Percentiles rank a stretch among this genome's conserved stretches.
phyloP scores from a whole-genome alignment of 2,329 filamentous ascomycete species.

The Microsporum audouinii region DNA sequence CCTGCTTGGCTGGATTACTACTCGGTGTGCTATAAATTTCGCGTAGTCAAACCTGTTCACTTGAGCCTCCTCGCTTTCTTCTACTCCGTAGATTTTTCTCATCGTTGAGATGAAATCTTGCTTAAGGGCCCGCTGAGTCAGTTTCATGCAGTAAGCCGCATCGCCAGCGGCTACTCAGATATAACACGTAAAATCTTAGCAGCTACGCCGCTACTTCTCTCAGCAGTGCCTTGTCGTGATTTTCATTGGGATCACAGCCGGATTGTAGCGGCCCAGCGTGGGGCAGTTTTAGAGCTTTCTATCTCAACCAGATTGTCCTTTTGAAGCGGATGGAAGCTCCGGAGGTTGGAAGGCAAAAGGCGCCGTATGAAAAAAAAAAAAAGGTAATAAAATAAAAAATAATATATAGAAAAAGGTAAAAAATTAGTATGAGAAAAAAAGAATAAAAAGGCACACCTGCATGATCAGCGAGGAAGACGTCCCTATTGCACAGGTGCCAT shows the following conservation, averaged over 20 bases:
- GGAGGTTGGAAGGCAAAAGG: not conserved
- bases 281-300: not conserved
- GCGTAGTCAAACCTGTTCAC: not conserved
- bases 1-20: constrained; percentile 1
- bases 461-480: not conserved
- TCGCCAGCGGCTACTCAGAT: not conserved
- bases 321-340: not conserved
- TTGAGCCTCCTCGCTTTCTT: not conserved
- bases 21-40: not conserved
- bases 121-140: not conserved
- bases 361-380: not conserved
- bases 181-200: not conserved
- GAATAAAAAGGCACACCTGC: not conserved
- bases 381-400: not conserved
- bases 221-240: not conserved
- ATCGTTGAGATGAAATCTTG: not conserved
- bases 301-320: not conserved
- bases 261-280: constrained; percentile 2
- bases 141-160: not conserved
- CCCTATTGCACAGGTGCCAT: not conserved
- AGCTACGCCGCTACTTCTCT: not conserved
- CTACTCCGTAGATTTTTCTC: not conserved
- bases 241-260: constrained; percentile 1
- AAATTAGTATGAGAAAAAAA: not conserved
- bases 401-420: not conserved